These are phyloP conservation scores for Meredithiella fracta DNA, from an alignment of 2,329 filamentous ascomycete species.

Conservation along the genomic window DNA sequence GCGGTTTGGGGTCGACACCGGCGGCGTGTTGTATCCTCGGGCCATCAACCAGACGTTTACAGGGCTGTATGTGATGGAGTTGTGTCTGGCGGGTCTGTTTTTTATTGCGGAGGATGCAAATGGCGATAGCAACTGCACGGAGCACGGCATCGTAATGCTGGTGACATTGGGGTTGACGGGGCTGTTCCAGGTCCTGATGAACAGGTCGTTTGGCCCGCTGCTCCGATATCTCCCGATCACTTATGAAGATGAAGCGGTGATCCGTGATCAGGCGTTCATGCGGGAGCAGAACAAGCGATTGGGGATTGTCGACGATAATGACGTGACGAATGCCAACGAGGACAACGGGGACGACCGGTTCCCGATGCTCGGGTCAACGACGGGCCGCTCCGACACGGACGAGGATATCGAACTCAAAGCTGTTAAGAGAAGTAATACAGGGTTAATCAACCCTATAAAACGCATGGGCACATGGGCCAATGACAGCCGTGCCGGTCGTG, in stretches of 20 bases:
- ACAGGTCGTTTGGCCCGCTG: slow-evolving; percentile 68
- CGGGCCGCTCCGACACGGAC: slow-evolving; percentile 14
- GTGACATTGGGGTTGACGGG: slow-evolving; percentile 53
- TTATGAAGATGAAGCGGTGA: slow-evolving; percentile 82
- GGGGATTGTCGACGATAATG: slow-evolving; percentile 38
- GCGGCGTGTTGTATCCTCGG: slow-evolving; percentile 76
- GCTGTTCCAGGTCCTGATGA: slow-evolving; percentile 65
- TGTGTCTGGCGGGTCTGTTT: slow-evolving; percentile 79
- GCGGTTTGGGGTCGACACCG: slow-evolving; percentile 77
- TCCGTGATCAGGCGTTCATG: slow-evolving; percentile 81
- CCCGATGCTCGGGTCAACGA: slow-evolving; percentile 14
- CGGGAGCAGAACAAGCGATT: slow-evolving; percentile 57
- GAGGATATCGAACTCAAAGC: slow-evolving; percentile 24
- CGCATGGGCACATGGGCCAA: slow-evolving; percentile 32
- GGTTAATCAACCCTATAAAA: slow-evolving; percentile 30
- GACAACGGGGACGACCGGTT: slow-evolving; percentile 27
- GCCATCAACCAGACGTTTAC: slow-evolving; percentile 94
- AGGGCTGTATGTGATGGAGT: slow-evolving; percentile 85
- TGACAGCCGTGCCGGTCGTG: slow-evolving; percentile 16
- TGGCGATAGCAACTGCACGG: slow-evolving; percentile 40
- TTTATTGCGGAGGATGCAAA: slow-evolving; percentile 52
- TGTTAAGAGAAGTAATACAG: slow-evolving; percentile 16
- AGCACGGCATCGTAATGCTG: slow-evolving; percentile 77
- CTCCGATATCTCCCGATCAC: slow-evolving; percentile 86
- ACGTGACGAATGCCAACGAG: slow-evolving; percentile 27